Percentiles rank a stretch among this genome's conserved stretches.
phyloP scores from a whole-genome alignment of 305 asterid genomes.

The Coffea humblotiana region DNA sequence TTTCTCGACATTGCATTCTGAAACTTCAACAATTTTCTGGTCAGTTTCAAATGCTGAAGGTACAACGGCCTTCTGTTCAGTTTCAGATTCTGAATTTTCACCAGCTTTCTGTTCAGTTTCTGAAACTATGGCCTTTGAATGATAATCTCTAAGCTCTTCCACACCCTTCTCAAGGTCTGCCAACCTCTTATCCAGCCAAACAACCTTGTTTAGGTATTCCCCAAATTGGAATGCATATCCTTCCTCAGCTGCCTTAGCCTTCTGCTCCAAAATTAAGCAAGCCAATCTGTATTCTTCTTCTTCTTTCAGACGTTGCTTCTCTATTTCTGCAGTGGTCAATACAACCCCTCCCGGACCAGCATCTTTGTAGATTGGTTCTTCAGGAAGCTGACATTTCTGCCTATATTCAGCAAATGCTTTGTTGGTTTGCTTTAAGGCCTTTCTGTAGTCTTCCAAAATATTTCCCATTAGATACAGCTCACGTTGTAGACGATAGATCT shows the following conservation, averaged over 20 bases:
- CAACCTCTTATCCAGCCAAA: conserved; percentile 26
- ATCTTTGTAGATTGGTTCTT: conserved; percentile 68
- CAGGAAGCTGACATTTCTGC: conserved; percentile 50
- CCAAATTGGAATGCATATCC: conserved; percentile 23
- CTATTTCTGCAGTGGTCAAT: conserved; percentile 60
- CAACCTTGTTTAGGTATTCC: conserved; percentile 24
- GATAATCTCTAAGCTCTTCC: conserved; percentile 33
- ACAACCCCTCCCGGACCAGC: conserved; percentile 74
- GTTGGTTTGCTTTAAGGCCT: conserved; percentile 56
- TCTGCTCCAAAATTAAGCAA: conserved; percentile 46
- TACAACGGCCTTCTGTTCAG: conserved; percentile 12
- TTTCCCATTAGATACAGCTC: conserved; percentile 59
- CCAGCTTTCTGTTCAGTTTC: conserved; percentile 14
- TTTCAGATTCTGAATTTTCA: conserved; percentile 12
- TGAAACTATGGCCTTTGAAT: conserved; percentile 25
- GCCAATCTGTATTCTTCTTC: conserved; percentile 61
- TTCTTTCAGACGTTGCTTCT: conserved; percentile 42
- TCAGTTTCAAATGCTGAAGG: conserved; percentile 17
- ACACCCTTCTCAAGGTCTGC: conserved; percentile 31
- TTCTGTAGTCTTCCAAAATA: conserved; percentile 63
- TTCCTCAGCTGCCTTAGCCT: conserved; percentile 49
- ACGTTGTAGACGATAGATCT: conserved; percentile 56
- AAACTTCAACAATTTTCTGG: conserved; percentile 4
- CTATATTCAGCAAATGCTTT: conserved; percentile 64
- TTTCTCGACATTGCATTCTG: conserved; percentile 3